A percentile compares a stretch with the other conserved stretches of the same genome.
These are phyloP conservation scores for Saitozyma podzolica DNA, from an alignment of 768 basidiomycete genomes.

Conservation along the genomic window DNA sequence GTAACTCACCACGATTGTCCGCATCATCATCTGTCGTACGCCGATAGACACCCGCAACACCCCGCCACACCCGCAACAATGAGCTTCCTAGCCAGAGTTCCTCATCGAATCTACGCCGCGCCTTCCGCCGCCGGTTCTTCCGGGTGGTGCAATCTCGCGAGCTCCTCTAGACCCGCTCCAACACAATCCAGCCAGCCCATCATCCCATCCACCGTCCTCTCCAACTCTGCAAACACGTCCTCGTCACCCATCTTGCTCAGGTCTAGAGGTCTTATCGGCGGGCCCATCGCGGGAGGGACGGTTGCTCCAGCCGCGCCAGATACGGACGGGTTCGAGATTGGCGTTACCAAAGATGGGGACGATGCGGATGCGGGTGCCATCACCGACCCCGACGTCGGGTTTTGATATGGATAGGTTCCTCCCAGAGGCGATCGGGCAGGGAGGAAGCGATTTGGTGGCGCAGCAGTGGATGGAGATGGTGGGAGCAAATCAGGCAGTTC, in stretches of 20 bases:
- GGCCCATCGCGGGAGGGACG: conserved; percentile 14
- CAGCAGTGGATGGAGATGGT: conserved; percentile 34
- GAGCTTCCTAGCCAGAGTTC: too few relatives aligned
- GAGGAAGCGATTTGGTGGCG: conserved; percentile 37
- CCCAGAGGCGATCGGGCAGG: conserved; percentile 41
- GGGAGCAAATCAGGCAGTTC: conserved; percentile 43
- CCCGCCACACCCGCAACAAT: too few relatives aligned
- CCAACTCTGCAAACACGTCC: conserved; percentile 68
- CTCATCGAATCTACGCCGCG: too few relatives aligned
- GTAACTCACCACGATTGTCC: too few relatives aligned
- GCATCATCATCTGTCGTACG: too few relatives aligned
- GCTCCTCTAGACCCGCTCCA: conserved; percentile 67
- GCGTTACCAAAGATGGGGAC: background rate
- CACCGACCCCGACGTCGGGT: background rate
- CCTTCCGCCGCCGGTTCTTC: background rate
- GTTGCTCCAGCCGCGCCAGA: background rate
- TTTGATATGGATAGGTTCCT: background rate
- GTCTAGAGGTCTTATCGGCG: conserved; percentile 65
- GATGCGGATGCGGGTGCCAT: conserved; percentile 7
- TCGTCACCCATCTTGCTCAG: conserved; percentile 64
- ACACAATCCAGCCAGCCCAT: conserved; percentile 72
- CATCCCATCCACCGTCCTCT: conserved; percentile 71
- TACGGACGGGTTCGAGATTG: conserved; percentile 4
- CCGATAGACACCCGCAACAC: too few relatives aligned
- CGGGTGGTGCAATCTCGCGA: conserved; percentile 42